phyloP scores from a whole-genome alignment of 2,329 filamentous ascomycete species.

The Colletotrichum sansevieriae region DNA sequence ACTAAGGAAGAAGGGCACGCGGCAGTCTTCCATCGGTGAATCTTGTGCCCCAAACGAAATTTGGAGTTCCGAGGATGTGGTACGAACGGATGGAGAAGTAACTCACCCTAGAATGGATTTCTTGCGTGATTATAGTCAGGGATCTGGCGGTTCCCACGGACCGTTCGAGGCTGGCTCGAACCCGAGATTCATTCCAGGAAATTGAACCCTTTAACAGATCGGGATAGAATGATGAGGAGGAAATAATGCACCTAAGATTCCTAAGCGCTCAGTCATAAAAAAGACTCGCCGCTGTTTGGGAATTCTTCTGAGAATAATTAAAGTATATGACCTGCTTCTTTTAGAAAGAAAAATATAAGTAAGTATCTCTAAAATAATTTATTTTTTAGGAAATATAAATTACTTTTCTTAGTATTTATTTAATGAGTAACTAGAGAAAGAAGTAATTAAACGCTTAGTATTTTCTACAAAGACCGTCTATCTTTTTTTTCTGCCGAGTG shows the following conservation, averaged over 20 bases:
- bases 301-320: too few relatives aligned
- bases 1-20: neutral
- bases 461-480: too few relatives aligned
- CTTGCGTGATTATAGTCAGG: conserved; percentile 37
- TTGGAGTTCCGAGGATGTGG: conserved; percentile 35
- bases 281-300: too few relatives aligned
- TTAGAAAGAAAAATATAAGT: too few relatives aligned
- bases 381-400: too few relatives aligned
- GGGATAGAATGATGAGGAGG: neutral
- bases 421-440: too few relatives aligned
- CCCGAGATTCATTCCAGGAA: conserved; percentile 1
- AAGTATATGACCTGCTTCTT: too few relatives aligned
- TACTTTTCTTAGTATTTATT: too few relatives aligned
- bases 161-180: neutral
- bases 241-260: neutral
- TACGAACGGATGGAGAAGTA: conserved; percentile 39
- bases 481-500: too few relatives aligned
- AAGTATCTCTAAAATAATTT: too few relatives aligned
- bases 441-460: too few relatives aligned
- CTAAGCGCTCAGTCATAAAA: too few relatives aligned
- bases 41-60: conserved; percentile 19
- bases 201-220: neutral
- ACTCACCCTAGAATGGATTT: conserved; percentile 17
- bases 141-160: conserved; percentile 12
- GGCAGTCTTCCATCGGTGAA: neutral